These are phyloP conservation scores for Fraxinus quadrangulata DNA, from an alignment of 257 asterid species.

Conservation along the genomic window DNA sequence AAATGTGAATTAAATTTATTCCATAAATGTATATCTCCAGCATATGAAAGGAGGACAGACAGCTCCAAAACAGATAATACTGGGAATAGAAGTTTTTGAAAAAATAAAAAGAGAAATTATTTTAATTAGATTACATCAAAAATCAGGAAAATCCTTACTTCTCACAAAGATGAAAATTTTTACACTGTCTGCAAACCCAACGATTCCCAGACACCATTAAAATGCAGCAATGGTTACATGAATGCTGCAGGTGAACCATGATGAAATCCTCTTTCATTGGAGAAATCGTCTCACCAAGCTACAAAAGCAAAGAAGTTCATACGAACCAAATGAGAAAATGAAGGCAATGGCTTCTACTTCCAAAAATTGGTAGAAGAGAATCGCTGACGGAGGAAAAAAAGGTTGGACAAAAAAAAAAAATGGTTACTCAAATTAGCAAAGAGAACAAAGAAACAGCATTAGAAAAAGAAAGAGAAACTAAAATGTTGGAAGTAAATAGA, in stretches of 20 bases:
- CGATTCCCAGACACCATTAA: constrained; percentile 84
- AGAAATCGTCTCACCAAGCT: constrained; percentile 95
- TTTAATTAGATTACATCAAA: constrained; percentile 9
- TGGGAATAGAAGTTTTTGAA: not conserved
- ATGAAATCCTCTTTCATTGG: constrained; percentile 99
- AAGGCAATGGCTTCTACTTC: constrained; percentile 4
- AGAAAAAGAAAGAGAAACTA: not conserved
- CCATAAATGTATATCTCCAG: not conserved
- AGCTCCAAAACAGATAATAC: constrained; percentile 8
- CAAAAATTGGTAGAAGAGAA: not conserved
- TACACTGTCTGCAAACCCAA: constrained; percentile 92
- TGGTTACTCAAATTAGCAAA: constrained; percentile 5
- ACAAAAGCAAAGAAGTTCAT: constrained; percentile 21
- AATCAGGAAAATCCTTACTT: constrained; percentile 46
- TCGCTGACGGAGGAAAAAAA: not conserved
- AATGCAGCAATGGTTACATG: constrained; percentile 87
- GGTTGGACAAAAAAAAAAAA: not conserved
- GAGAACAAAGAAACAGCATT: not conserved
- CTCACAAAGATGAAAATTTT: constrained; percentile 81
- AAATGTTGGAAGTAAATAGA: not conserved
- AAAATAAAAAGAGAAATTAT: not conserved
- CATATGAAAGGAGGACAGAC: not conserved
- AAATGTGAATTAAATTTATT: not conserved
- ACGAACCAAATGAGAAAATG: constrained; percentile 22
- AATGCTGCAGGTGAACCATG: constrained; percentile 93